Percentiles rank a stretch among this genome's conserved stretches.
These are phyloP conservation scores for Anisodus tanguticus DNA, from an alignment of 257 asterid genomes.

Conservation along the genomic window DNA sequence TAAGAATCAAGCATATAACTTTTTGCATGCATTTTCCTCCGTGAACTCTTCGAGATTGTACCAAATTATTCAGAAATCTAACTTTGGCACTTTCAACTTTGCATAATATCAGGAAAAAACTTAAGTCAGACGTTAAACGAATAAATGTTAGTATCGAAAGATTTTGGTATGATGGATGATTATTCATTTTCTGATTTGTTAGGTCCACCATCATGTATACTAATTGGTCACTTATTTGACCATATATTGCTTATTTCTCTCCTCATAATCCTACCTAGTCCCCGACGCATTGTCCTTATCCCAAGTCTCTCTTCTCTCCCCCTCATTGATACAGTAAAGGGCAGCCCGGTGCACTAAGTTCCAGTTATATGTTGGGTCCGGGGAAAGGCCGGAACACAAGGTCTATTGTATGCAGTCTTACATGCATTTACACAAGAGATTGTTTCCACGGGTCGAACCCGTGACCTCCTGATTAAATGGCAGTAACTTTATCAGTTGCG, in stretches of 20 bases:
- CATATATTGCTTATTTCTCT: background rate
- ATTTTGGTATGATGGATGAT: background rate
- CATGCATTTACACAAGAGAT: too few relatives aligned
- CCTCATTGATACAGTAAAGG: background rate
- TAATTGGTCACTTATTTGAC: background rate
- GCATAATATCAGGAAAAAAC: conserved; percentile 4
- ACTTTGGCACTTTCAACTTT: background rate
- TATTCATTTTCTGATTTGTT: background rate
- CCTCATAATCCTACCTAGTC: background rate
- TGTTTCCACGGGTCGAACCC: too few relatives aligned
- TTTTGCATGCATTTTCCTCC: background rate
- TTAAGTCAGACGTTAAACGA: background rate
- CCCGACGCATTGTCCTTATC: background rate
- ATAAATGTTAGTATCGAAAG: too few relatives aligned
- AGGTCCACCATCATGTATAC: conserved; percentile 8
- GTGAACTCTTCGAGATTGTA: background rate
- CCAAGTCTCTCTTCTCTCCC: background rate
- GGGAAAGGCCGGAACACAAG: too few relatives aligned
- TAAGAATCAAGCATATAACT: conserved; percentile 9
- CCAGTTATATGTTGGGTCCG: too few relatives aligned
- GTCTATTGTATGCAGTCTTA: too few relatives aligned
- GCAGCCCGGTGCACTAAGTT: too few relatives aligned
- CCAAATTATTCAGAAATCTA: background rate
- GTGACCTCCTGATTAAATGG: too few relatives aligned
- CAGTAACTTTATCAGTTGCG: too few relatives aligned